Percentiles rank a stretch among this genome's conserved stretches.
Conservation (phyloP, 2,329 filamentous ascomycete species). For the Aspergillus sp. region DNA sequence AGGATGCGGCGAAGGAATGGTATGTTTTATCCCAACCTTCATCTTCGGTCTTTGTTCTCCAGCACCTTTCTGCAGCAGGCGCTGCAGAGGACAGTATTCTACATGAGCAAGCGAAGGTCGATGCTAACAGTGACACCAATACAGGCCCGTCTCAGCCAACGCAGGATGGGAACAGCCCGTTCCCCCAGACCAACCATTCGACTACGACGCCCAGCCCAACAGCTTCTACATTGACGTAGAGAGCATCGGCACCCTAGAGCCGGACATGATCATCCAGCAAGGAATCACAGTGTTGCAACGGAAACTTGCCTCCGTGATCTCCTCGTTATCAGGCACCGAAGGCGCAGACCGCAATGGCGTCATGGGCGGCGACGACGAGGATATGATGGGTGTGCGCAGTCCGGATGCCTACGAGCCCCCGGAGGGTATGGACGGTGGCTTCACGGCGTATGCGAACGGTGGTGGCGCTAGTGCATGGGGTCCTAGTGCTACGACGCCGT, state of each 20-base stretch:
- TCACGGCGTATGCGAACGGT: constrained; percentile 48
- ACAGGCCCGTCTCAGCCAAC: constrained; percentile 43
- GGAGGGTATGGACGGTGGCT: constrained; percentile 46
- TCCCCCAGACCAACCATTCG: constrained; percentile 81
- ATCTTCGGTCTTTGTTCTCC: not conserved
- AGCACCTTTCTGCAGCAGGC: too few relatives aligned
- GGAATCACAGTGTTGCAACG: constrained; percentile 86
- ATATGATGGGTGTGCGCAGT: constrained; percentile 52
- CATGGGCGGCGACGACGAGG: constrained; percentile 46
- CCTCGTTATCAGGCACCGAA: constrained; percentile 57
- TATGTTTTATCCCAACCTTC: constrained; percentile 47
- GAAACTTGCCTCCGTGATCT: constrained; percentile 81
- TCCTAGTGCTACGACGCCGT: constrained; percentile 61
- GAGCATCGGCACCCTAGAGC: constrained; percentile 81
- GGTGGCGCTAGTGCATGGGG: constrained; percentile 68
- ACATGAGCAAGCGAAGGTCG: too few relatives aligned
- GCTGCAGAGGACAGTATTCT: too few relatives aligned
- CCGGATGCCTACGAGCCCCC: constrained; percentile 53
- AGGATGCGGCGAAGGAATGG: constrained; percentile 81
- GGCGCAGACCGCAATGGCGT: constrained; percentile 58
- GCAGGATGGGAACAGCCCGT: constrained; percentile 73
- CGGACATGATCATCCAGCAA: constrained; percentile 83
- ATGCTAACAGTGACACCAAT: not conserved
- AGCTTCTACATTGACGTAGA: constrained; percentile 95
- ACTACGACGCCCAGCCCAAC: constrained; percentile 82